Percentiles rank a stretch among this genome's conserved stretches.
phyloP scores from a whole-genome alignment of 768 basidiomycete species.

The Phylloporus sp. region DNA sequence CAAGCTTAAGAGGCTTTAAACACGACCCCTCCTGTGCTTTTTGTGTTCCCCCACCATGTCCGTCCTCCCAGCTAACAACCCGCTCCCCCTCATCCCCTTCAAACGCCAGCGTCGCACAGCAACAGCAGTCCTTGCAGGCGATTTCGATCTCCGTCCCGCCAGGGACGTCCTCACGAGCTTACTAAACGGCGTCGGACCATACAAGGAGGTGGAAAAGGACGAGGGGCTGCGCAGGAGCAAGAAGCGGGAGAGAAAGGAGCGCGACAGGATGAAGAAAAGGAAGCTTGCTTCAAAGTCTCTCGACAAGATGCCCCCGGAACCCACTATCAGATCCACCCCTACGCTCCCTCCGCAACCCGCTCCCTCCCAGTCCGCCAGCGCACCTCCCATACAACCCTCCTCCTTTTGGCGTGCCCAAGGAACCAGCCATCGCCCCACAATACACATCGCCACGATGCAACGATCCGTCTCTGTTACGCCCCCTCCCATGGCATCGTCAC shows the following conservation, averaged over 20 bases:
- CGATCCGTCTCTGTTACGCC: slow-evolving; percentile 74
- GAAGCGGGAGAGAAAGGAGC: slow-evolving; percentile 47
- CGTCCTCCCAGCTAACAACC: slow-evolving; percentile 14
- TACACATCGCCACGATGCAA: slow-evolving; percentile 66
- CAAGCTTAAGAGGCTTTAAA: slow-evolving; percentile 33
- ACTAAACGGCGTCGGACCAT: slow-evolving; percentile 69
- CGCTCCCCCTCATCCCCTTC: slow-evolving; percentile 16
- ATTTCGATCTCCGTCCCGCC: slow-evolving; percentile 61
- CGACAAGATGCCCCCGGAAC: slow-evolving; percentile 30
- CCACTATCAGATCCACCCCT: slow-evolving; percentile 14
- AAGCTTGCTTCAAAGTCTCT: slow-evolving; percentile 33
- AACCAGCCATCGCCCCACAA: slow-evolving; percentile 45
- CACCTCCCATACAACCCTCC: slow-evolving; percentile 36
- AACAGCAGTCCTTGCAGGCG: slow-evolving; percentile 71
- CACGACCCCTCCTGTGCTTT: slow-evolving; percentile 32
- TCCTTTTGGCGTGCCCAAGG: slow-evolving; percentile 63
- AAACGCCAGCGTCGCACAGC: slow-evolving; percentile 57
- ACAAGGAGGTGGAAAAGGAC: slow-evolving; percentile 59
- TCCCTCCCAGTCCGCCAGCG: slow-evolving; percentile 25
- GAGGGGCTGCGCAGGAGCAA: slow-evolving; percentile 53
- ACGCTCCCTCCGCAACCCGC: slow-evolving; percentile 12
- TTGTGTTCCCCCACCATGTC: slow-evolving; percentile 22
- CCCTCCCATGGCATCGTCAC: slow-evolving; percentile 62
- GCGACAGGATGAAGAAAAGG: slow-evolving; percentile 48
- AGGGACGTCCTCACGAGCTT: slow-evolving; percentile 79